Conservation (phyloP, 2,329 filamentous ascomycete genomes). For the Alternaria gansuensis region DNA sequence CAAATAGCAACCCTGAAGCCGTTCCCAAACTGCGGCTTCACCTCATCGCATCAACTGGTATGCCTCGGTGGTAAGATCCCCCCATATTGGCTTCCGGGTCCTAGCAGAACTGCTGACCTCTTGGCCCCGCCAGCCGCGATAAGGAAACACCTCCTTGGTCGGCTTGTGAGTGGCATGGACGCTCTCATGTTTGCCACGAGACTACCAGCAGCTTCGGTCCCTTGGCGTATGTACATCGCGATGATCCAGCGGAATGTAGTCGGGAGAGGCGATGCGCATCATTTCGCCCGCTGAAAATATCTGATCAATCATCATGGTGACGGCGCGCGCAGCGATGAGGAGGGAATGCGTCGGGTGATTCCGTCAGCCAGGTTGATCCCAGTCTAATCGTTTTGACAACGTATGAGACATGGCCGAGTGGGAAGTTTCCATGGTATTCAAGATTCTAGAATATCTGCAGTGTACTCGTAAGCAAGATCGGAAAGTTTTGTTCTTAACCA, state of each 20-base stretch:
- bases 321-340: not conserved
- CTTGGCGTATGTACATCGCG: not conserved
- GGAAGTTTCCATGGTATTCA: not conserved
- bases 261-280: not conserved
- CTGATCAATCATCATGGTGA: not conserved
- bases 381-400: not conserved
- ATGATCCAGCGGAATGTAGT: not conserved
- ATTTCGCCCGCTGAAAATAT: not conserved
- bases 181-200: not conserved
- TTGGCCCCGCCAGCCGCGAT: slow-evolving; percentile 4
- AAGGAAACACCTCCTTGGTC: not conserved
- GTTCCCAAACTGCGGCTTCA: not conserved
- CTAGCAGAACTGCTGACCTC: not conserved
- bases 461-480: not conserved
- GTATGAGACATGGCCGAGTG: not conserved
- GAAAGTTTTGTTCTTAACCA: not conserved
- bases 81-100: not conserved
- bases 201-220: not conserved
- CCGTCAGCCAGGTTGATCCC: not conserved
- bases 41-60: not conserved
- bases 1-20: not conserved
- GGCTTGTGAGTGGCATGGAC: not conserved
- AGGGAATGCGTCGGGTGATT: not conserved
- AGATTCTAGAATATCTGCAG: not conserved
- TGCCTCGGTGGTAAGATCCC: not conserved